Evolutionary conservation across 305 asterid species (phyloP), one percentile per base, ranked within the genome.

Genomic region (Fraxinus velutina): DNA sequence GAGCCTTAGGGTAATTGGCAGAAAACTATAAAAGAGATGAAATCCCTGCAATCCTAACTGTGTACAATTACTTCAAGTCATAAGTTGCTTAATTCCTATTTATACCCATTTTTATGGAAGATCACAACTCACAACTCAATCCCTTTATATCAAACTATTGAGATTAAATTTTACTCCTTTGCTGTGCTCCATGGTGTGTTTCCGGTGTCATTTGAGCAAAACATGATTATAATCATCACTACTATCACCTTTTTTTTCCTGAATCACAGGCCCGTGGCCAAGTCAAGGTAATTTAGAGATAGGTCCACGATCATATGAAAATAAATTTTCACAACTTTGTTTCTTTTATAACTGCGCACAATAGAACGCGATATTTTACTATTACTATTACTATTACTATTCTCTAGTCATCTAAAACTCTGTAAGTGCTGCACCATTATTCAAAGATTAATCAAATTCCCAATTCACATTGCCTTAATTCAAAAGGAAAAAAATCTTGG

Each of bases 381-480:
- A 29, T 15, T 27, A 27, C 30, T 24, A 29, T 15, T 27, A 27
- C 30, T 27, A 27, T 64, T 10, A 66, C 34, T 24, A 29, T 15
- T 68, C 39, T 68, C 39, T 68, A 27, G 21, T 29, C 74, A 68
- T 12, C 8, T 10, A 66, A 29, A 3, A 47, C 4, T 47, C 36
- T 10, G 37, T 33, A 29, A 68, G 13, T 12, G 74, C 39, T 29
- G 30, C 37, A 72, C 50, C 50, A 42, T 30, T 66, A 74, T 52
- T 73, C 80, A 22, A 24, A 50, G 50, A 74, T 60, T 32, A 47
- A 32, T 72, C 79, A 82, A 78, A 47, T 68, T 47, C 76, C 21
- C 39, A 77, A 62, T 74, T 85, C 83, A 62, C 75, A 71, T 22
- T 66, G 73, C 27, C 73, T 42, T 62, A 62, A 30, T 17, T 68